Evolutionary conservation across 306 rosid species (phyloP), one percentile per base, ranked within the genome.

Genomic region (Lotus japonicus): DNA sequence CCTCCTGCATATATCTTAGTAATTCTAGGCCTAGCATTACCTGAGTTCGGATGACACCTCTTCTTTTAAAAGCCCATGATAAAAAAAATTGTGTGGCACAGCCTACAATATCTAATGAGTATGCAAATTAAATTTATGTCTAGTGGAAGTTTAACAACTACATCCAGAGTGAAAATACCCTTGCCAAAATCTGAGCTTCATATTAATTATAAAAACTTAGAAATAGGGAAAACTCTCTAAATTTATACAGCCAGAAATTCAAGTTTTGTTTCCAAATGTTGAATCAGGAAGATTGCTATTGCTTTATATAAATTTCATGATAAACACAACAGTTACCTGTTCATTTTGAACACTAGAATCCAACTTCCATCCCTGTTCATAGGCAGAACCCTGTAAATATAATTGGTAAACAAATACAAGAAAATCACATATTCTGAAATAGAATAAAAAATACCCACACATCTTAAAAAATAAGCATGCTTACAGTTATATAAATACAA

Each of bases 301-400:
- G 58, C 23, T 33, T 36, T 26, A 50, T 78, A 53, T 58, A 58
- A 31, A 33, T 36, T 39, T 41, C 38, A 23, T 44, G 16, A 71
- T 51, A 58, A 14, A 31, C 8, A 16, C 21, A 31, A 23, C 31
- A 26, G 43, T 60, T 77, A 91, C 95, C 83, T 81, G 92, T 58
- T 88, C 95, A 64, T 77, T 81, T 55, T 63, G 70, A 64, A 68
- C 76, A 66, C 65, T 72, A 59, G 89, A 83, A 71, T 91, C 97
- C 78, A 83, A 38, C 77, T 81, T 90, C 92, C 97, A 91, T 62
- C 90, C 89, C 45, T 83, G 95, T 45, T 84, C 92, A 66, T 86
- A 86, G 8, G 82, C 49, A 49, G 95, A 79, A 51, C 77, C 92
- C 97, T 91, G 84, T 13, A 49, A 46, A 53, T 62, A 74, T 51